These are phyloP conservation scores for Pleurotus platypus DNA, from an alignment of 768 basidiomycete genomes.

Conservation along the genomic window DNA sequence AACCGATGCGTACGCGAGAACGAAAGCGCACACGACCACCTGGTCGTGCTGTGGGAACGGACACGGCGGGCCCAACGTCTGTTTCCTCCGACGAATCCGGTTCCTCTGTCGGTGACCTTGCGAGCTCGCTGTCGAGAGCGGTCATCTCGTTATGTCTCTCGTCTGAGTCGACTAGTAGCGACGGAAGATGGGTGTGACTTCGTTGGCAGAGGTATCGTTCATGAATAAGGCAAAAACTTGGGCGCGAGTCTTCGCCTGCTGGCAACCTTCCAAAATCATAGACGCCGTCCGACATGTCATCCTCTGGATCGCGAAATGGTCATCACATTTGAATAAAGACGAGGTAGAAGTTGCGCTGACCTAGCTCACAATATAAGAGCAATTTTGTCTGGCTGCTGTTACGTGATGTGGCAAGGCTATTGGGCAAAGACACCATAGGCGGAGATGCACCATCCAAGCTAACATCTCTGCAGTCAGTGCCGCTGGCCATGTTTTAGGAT, in stretches of 20 bases:
- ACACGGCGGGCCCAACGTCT: background rate
- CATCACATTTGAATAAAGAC: too few species aligned
- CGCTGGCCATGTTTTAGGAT: too few species aligned
- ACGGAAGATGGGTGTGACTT: background rate
- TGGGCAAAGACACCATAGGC: background rate
- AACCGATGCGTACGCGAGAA: conserved; percentile 75
- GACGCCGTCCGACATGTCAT: background rate
- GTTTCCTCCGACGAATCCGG: conserved; percentile 3
- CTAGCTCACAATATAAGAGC: conserved; percentile 2
- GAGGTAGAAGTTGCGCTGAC: background rate
- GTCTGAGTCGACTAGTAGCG: background rate
- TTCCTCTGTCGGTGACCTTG: background rate
- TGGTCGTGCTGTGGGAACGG: conserved; percentile 6
- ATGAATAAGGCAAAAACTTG: background rate
- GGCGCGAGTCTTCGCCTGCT: background rate
- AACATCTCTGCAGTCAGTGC: too few species aligned
- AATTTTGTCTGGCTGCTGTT: conserved; percentile 1
- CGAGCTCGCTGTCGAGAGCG: background rate
- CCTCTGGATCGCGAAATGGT: background rate
- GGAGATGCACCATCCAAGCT: background rate
- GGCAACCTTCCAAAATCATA: background rate
- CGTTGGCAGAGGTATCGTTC: conserved; percentile 4
- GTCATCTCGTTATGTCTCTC: background rate
- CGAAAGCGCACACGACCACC: conserved; percentile 55
- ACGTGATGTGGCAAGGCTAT: background rate